Base-by-base conservation (phyloP, 2,329 filamentous ascomycete genomes). In the Pyrenophora teres region DNA sequence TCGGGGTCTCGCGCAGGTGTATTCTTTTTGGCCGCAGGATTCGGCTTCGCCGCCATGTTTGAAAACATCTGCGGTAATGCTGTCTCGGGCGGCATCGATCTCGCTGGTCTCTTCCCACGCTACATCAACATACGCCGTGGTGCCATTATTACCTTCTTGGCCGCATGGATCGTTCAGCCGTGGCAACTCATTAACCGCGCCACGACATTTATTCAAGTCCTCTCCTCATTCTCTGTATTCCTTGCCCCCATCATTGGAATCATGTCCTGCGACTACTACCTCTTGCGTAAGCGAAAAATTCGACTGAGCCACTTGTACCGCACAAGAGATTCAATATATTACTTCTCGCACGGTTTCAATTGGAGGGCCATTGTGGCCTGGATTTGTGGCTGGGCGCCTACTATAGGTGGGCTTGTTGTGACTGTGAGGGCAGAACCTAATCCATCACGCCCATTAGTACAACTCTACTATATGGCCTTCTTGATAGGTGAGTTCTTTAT, bases 391-490 rank as follows among this genome's bases (percentile, higher is more conserved):
- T 78, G 76, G 74, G 68, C 68, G 12, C 77, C 76, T 2, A 78
- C 75, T 0, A 70, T 80, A 39, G 70, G 77, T 7, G 74, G 76
- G 6, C 59, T 78, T 25, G 42, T 78, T 16, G 63, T 74, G 44
- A 75, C 68, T 5, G 70, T 74, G 7, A 51, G 68, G 16, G 62
- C 68, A 37, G 68, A 71, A 57, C 27, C 59, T 31, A 50, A 64
- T 46, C 74, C 76, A 3, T 69, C 76, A 3, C 65, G 65, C 25
- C 66, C 64, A 3, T 54, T 79, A 31, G 73, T 73, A n/a, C 67
- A 80, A 57, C 56, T 80, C 15, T 80, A 80, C 56, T 79, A 76
- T 50, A 76, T 77, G 67, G 76, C 78, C 0, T 80, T 80, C 52
- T 69, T 80, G 10, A 68, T 78, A 13, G 78, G 77, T 69, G 40